phyloP scores from a whole-genome alignment of 441 rosid genomes.

The Populus hybrid region DNA sequence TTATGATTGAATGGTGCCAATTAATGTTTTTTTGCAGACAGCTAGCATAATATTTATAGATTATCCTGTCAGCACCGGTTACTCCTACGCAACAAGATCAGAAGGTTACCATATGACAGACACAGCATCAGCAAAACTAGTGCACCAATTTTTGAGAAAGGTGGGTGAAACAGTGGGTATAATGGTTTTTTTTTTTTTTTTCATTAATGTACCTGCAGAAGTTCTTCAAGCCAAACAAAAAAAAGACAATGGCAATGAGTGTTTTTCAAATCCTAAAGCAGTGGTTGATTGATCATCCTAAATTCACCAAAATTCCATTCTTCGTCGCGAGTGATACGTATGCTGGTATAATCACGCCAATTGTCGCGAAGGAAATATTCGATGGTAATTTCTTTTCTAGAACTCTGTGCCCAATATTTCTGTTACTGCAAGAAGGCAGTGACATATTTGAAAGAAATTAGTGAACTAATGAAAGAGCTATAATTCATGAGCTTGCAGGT shows the following conservation, averaged over 20 bases:
- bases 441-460: neutral
- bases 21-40: conserved; percentile 8
- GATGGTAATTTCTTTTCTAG: conserved; percentile 10
- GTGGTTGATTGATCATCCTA: conserved; percentile 31
- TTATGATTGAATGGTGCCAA: neutral
- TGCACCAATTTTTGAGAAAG: conserved; percentile 18
- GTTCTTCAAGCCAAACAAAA: neutral
- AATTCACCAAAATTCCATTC: conserved; percentile 17
- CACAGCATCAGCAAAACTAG: conserved; percentile 3
- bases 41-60: conserved; percentile 32
- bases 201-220: neutral
- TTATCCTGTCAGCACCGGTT: conserved; percentile 31
- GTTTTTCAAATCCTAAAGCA: conserved; percentile 8
- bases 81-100: conserved; percentile 22
- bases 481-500: conserved; percentile 16
- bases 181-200: neutral
- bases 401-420: neutral
- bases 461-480: neutral
- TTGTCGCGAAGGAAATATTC: conserved; percentile 23
- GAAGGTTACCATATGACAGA: conserved; percentile 17
- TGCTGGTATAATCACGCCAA: conserved; percentile 27
- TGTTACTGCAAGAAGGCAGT: neutral
- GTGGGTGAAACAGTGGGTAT: neutral
- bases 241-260: neutral
- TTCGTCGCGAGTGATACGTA: conserved; percentile 31